Evolutionary conservation across 169 alveolate species (phyloP).

Genomic region (Babesia ovis): DNA sequence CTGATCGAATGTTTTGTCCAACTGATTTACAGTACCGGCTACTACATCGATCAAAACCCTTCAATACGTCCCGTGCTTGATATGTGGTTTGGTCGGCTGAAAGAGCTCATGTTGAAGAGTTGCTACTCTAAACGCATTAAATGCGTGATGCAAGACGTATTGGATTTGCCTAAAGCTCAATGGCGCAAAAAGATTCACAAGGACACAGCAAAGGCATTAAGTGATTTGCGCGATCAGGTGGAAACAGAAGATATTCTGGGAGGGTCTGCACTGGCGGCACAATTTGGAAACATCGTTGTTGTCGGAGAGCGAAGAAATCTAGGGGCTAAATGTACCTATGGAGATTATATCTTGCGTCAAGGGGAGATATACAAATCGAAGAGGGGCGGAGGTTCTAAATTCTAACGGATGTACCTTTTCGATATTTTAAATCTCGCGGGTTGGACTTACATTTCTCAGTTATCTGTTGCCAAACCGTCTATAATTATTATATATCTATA

Average conservation of each 20-base stretch:
- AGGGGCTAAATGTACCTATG: conserved; percentile 80
- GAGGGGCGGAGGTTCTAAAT: background rate
- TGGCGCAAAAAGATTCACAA: conserved; percentile 89
- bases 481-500: background rate
- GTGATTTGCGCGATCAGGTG: conserved; percentile 84
- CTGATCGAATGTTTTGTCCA: conserved; percentile 87
- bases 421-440: background rate
- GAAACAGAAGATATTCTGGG: conserved; percentile 88
- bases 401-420: background rate
- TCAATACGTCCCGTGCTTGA: conserved; percentile 82
- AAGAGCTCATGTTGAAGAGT: conserved; percentile 79
- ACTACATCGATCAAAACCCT: conserved; percentile 85
- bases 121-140: conserved; percentile 85
- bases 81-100: conserved; percentile 89
- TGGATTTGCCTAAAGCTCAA: conserved; percentile 86
- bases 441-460: background rate
- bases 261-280: conserved; percentile 89
- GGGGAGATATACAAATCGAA: conserved; percentile 65
- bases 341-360: conserved; percentile 78
- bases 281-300: conserved; percentile 86
- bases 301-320: conserved; percentile 87
- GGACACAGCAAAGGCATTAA: conserved; percentile 88
- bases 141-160: conserved; percentile 87
- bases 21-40: conserved; percentile 86
- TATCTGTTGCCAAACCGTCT: background rate